Evolutionary conservation across 148 eudicot species (phyloP), one percentile per base, ranked within the genome.

Genomic region (Chenopodium album): DNA sequence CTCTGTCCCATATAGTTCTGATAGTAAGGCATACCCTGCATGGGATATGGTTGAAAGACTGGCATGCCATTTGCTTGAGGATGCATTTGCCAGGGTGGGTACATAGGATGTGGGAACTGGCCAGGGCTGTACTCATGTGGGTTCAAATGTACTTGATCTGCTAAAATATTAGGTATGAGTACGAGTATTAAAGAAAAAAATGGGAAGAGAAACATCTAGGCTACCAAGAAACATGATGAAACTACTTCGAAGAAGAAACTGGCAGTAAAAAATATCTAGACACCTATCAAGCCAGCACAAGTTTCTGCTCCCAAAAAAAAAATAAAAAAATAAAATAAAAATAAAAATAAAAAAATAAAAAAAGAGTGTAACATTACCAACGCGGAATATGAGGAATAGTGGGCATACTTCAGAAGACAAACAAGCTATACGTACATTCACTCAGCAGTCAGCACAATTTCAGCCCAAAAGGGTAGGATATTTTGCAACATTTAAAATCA

Each of bases 11-110:
- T 87, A 84, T 87, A 89, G 67, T 86, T 81, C 76, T 79, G 98
- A 89, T 91, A 94, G 85, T 90, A 97, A 59, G 99, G 99, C 90
- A 93, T 80, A 78, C 92, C 92, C 77, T 89, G 95, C 85, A 91
- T 84, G 79, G 98, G 94, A 85, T 94, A 94, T 75, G 92, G 86
- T 81, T 81, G 99, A 87, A 87, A 90, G 32, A 88, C 83, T 28
- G 98, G 99, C 60, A 88, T 32, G 28, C 88, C 83, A 80, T 88
- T 91, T 78, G 90, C 90, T 78, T 93, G 93, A 80, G 94, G 85
- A 85, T 92, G 92, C 85, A 86, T 84, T 79, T 94, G 90, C 98
- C 99, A 94, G 31, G 94, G 87, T 71, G 99, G 86, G 81, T 80
- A 93, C 87, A 92, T 82, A 31, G 97, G 92, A 83, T 92, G 90